phyloP scores from a whole-genome alignment of 495 filamentous ascomycete species.

The Aspergillus nidulans region DNA sequence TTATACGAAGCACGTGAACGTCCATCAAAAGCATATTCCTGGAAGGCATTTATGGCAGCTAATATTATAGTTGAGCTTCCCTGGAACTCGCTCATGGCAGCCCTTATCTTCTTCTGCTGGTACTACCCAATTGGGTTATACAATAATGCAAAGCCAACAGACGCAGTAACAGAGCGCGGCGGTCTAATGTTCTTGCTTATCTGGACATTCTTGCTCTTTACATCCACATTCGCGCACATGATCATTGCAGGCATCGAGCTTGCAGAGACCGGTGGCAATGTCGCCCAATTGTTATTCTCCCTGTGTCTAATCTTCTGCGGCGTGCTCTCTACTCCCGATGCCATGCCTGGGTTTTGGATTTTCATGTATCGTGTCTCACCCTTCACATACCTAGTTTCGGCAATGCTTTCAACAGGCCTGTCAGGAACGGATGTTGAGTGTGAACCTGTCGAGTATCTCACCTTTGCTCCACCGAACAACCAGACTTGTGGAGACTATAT shows the following conservation, averaged over 20 bases:
- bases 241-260: conserved; percentile 58
- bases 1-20: conserved; percentile 71
- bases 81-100: conserved; percentile 61
- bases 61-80: conserved; percentile 72
- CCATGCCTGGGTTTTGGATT: conserved; percentile 7
- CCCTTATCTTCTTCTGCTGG: conserved; percentile 60
- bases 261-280: conserved; percentile 57
- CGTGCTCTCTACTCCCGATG: neutral
- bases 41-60: conserved; percentile 65
- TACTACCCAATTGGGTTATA: conserved; percentile 68
- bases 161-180: conserved; percentile 46
- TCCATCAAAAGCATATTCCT: conserved; percentile 68
- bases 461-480: conserved; percentile 33
- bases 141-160: conserved; percentile 42
- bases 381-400: conserved; percentile 38
- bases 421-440: conserved; percentile 53
- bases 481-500: conserved; percentile 32
- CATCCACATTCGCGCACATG: conserved; percentile 64
- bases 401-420: conserved; percentile 51
- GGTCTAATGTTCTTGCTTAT: conserved; percentile 57
- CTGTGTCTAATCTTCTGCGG: conserved; percentile 59
- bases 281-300: conserved; percentile 59
- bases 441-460: conserved; percentile 48
- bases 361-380: conserved; percentile 7
- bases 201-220: conserved; percentile 53